phyloP scores from a whole-genome alignment of 371 early-diverging fungal genomes.

The Lichtheimia ramosa region DNA sequence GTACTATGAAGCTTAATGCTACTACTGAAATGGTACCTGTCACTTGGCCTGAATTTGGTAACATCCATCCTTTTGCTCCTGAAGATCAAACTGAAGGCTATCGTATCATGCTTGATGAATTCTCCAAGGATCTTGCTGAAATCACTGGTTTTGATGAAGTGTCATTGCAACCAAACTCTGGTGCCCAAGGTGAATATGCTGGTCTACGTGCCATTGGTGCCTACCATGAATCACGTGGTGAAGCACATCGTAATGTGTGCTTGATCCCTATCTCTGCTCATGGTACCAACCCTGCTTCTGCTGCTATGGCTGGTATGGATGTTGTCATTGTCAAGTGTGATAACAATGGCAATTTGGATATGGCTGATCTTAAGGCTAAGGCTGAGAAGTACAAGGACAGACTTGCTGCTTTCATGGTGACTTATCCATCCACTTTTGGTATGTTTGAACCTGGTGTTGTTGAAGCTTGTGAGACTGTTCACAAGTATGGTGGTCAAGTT shows the following conservation, averaged over 20 bases:
- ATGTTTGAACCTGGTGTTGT: conserved; percentile 91
- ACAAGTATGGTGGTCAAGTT: conserved; percentile 93
- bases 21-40: conserved; percentile 98
- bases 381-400: conserved; percentile 79
- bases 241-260: conserved; percentile 86
- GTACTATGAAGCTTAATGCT: conserved; percentile 99
- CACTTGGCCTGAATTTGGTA: conserved; percentile 94
- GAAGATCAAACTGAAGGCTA: conserved; percentile 91
- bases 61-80: conserved; percentile 96
- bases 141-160: conserved; percentile 94
- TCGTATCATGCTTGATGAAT: conserved; percentile 78
- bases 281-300: conserved; percentile 98
- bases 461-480: conserved; percentile 87
- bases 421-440: conserved; percentile 97
- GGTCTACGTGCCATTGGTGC: conserved; percentile 93
- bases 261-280: conserved; percentile 97
- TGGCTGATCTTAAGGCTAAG: conserved; percentile 85
- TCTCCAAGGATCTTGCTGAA: conserved; percentile 82
- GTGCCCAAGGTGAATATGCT: conserved; percentile 98
- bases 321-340: conserved; percentile 93
- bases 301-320: conserved; percentile 94
- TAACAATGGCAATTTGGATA: conserved; percentile 87
- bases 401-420: conserved; percentile 96
- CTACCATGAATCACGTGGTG: conserved; percentile 83
- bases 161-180: conserved; percentile 95